phyloP scores from a whole-genome alignment of 495 filamentous ascomycete species.

The Tuber melanosporum region DNA sequence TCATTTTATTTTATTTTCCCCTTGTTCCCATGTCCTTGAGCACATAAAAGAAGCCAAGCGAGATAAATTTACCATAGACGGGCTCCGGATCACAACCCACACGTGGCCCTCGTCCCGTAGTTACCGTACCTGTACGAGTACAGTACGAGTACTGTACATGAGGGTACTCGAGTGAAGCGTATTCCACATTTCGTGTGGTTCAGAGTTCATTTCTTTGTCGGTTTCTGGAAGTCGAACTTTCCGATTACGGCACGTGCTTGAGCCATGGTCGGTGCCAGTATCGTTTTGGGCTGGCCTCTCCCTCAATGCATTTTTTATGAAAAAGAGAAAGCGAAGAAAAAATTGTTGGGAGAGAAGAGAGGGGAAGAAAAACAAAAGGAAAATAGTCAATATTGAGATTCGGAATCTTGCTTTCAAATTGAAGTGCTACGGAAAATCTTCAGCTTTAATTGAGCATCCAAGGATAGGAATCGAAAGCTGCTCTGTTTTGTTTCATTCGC shows the following conservation, averaged over 20 bases:
- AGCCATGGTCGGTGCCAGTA: not conserved
- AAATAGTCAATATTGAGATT: not conserved
- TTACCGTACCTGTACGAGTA: not conserved
- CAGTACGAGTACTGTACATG: not conserved
- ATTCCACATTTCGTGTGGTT: not conserved
- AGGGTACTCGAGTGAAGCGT: not conserved
- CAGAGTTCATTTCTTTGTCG: slow-evolving; percentile 25
- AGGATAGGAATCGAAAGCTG: not conserved
- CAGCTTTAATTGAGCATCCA: not conserved
- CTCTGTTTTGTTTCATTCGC: not conserved
- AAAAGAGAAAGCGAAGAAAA: not conserved
- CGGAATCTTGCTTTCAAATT: not conserved
- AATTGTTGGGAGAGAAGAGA: not conserved
- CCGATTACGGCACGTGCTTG: slow-evolving; percentile 22
- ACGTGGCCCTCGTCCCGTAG: slow-evolving; percentile 3
- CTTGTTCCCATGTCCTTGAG: not conserved
- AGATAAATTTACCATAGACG: not conserved
- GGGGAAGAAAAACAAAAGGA: not conserved
- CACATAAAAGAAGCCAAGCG: not conserved
- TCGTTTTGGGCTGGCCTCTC: not conserved
- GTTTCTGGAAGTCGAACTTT: slow-evolving; percentile 28
- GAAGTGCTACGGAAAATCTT: not conserved
- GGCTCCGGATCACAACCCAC: not conserved
- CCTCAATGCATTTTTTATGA: not conserved
- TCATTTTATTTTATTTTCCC: not conserved